A percentile compares a stretch with the other conserved stretches of the same genome.
Conservation (phyloP, 257 asterid genomes). For the Nicotiana paniculata region DNA sequence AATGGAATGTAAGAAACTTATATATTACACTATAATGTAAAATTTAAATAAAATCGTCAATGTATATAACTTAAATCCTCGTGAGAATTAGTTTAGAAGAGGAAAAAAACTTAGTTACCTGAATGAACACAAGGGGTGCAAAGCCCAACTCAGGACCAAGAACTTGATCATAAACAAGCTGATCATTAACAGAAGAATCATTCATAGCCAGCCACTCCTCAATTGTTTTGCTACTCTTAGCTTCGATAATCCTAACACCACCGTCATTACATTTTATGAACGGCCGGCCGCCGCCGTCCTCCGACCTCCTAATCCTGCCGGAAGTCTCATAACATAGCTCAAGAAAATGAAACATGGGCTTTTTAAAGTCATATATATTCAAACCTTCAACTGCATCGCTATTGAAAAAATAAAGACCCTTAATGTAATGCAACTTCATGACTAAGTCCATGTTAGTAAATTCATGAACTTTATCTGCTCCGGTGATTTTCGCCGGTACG, state of each 20-base stretch:
- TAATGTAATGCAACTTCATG: conserved; percentile 58
- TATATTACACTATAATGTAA: too few relatives aligned
- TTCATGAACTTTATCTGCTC: conserved; percentile 32
- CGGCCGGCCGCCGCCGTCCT: conserved; percentile 29
- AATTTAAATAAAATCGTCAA: too few relatives aligned
- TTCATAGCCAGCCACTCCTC: conserved; percentile 39
- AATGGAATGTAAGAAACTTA: too few relatives aligned
- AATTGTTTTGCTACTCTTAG: conserved; percentile 41
- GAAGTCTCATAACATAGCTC: conserved; percentile 26
- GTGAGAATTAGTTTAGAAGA: neutral
- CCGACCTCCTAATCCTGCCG: conserved; percentile 51
- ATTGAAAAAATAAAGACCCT: conserved; percentile 52
- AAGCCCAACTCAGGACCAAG: conserved; percentile 49
- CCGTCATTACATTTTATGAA: conserved; percentile 72
- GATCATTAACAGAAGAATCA: conserved; percentile 5
- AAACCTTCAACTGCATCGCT: conserved; percentile 44
- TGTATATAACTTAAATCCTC: too few relatives aligned
- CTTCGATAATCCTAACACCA: conserved; percentile 79
- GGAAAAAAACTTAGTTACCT: conserved; percentile 28
- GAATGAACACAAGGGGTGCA: conserved; percentile 61
- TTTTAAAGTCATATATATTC: conserved; percentile 32
- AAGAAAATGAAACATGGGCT: conserved; percentile 49
- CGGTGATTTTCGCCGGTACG: conserved; percentile 69
- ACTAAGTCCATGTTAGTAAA: conserved; percentile 43
- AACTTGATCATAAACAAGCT: conserved; percentile 38